These are phyloP conservation scores for Staphylotrichum tortipilum DNA, from an alignment of 495 filamentous ascomycete genomes.

Conservation along the genomic window DNA sequence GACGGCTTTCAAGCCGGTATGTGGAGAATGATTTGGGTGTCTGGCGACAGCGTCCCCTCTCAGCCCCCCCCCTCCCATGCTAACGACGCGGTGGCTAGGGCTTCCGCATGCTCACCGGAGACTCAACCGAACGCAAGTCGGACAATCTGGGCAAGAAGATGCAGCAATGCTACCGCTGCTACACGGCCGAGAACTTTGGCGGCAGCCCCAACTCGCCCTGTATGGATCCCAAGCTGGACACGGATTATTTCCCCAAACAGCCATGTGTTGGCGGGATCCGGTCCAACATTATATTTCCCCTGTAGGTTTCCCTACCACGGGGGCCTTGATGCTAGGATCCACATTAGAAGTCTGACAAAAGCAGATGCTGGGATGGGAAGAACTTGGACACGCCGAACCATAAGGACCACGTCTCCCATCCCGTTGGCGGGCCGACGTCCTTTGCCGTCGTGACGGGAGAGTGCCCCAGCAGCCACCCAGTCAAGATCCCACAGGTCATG, in stretches of 20 bases:
- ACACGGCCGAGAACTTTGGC: constrained; percentile 19
- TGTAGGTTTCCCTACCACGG: constrained; percentile 17
- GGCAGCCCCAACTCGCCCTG: constrained; percentile 26
- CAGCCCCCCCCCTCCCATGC: too few relatives aligned
- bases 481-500: not conserved
- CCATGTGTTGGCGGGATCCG: constrained; percentile 29
- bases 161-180: constrained; percentile 33
- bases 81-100: too few relatives aligned
- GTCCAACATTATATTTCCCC: constrained; percentile 33
- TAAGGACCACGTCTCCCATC: not conserved
- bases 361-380: constrained; percentile 27
- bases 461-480: not conserved
- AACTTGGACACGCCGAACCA: constrained; percentile 30
- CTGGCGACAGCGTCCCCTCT: too few relatives aligned
- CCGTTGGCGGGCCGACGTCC: not conserved
- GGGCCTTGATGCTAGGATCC: too few relatives aligned
- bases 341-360: not conserved
- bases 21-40: too few relatives aligned
- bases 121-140: constrained; percentile 15
- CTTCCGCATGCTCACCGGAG: constrained; percentile 24
- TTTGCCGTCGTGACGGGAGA: not conserved
- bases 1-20: constrained; percentile 30
- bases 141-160: constrained; percentile 16
- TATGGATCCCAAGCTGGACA: constrained; percentile 22
- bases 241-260: constrained; percentile 19